Evolutionary conservation across 106 monocot genomes (phyloP).

Genomic region (Xerophyta viscosa): DNA sequence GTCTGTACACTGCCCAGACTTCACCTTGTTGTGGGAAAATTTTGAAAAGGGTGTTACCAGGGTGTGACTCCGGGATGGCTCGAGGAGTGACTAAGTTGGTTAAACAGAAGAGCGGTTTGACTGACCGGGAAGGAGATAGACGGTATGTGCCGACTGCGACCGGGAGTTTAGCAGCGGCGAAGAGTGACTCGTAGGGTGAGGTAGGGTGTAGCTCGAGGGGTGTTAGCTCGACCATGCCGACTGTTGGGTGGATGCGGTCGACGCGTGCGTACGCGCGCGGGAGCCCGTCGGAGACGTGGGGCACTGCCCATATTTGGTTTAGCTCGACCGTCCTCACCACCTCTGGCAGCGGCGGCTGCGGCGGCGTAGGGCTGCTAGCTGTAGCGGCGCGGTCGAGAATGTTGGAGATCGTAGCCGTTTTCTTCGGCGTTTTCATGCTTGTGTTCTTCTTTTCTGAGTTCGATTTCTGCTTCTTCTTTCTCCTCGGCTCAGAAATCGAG

Average conservation of each 20-base stretch:
- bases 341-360: background rate
- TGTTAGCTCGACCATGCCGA: background rate
- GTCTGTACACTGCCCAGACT: conserved; percentile 14
- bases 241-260: background rate
- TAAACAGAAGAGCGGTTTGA: background rate
- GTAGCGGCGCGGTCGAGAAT: too few species aligned
- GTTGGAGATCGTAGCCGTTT: background rate
- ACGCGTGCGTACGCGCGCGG: conserved; percentile 10
- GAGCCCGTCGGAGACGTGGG: background rate
- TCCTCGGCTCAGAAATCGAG: background rate
- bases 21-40: conserved; percentile 15
- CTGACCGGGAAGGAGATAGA: background rate
- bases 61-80: too few species aligned
- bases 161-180: background rate
- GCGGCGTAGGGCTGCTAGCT: background rate
- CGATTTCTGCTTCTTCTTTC: too few species aligned
- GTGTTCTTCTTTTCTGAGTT: too few species aligned
- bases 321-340: background rate
- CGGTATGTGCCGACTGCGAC: conserved; percentile 8
- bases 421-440: too few species aligned
- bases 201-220: background rate
- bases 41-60: background rate
- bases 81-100: background rate
- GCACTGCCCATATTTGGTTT: conserved; percentile 11
- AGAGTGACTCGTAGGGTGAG: background rate